Base-by-base conservation (phyloP, 2,329 filamentous ascomycete genomes). In the Ceratocystis cacaofunesta region DNA sequence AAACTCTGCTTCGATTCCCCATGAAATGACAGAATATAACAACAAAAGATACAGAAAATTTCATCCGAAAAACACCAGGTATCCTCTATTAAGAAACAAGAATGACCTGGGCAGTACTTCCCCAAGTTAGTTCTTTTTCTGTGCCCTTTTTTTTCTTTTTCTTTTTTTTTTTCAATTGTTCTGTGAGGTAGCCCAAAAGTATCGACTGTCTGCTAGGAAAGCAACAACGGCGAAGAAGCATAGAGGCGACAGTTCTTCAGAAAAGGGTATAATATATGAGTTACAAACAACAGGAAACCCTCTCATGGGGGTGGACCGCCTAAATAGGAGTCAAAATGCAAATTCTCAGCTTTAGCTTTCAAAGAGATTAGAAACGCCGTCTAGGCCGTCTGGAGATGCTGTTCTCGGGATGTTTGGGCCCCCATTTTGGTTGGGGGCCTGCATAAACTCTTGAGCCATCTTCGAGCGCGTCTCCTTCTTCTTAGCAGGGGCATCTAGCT, bases 361-460 rank as follows among this genome's bases (percentile, higher is more conserved):
- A 68, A 79, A 85, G 61, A 85, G 73, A 52, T 77, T 78, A 5
- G 82, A 80, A 17, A 85, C 78, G 0, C 81, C 81, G 62, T 84
- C 81, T 61, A 85, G 71, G 8, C 73, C 77, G 68, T 84, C 81
- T 5, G 79, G 80, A 0, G 76, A 80, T 63, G 72, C 71, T 61
- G 73, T 69, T n/a, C 75, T 60, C 19, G 61, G 66, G 17, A 68
- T 48, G 43, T 63, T 65, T 61, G 63, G 63, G 7, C 61, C 44
- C 4, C 61, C 63, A 25, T 68, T 57, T 2, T 73, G 69, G n/a
- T 75, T 69, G 8, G 76, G 74, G n/a, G 77, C 78, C 63, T 78
- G 85, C 82, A 87, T 84, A 70, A 87, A 87, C 66, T 82, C 79
- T 71, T 87, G 83, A 4, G 83, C 82, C 84, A 87, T 82, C 72